Evolutionary conservation across 2,329 filamentous ascomycete species (phyloP), one percentile per base, ranked within the genome.

Genomic region (Ophiocordyceps camponoti-leonardi): DNA sequence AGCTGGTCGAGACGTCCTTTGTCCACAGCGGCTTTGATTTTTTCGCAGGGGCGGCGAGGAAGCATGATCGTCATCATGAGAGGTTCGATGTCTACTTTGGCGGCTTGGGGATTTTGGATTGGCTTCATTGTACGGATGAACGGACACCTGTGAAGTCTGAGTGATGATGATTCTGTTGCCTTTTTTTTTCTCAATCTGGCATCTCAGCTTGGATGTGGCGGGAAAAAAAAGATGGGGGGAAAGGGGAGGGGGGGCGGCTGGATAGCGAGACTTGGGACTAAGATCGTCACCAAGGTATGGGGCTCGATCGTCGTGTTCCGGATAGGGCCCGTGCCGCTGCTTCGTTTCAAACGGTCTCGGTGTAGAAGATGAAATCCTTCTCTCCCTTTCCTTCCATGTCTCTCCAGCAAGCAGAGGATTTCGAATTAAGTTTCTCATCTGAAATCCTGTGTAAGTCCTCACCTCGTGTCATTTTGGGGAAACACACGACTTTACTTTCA

Each of bases 1-100:
- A 69, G 56, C 59, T 77, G 6, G 47, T 70, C 2, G 68, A 75
- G 55, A 75, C 73, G 41, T 60, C 64, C 4, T 70, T 67, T 1
- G 72, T 75, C 45, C 73, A 77, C 54, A 74, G 70, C 48, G 75
- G 73, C 7, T 77, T 73, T 53, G 71, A 76, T 44, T 75, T 75
- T 50, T 64, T 73, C 16, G 53, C 47, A 48, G 64, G 62, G 47
- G 64, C 54, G 45, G 72, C 72, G 0, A 61, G 59, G 50, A 67
- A 66, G 54, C 73, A 78, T 56, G 74, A 78, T 57, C 55, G 67
- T 28, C 74, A 78, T 51, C 73, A 77, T 56, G 71, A 75, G 61
- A 66, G 66, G 50, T 76, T 76, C 51, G 65, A 67, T 46, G 58
- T 74, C 14, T 67, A 75, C 49, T 77, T 68, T 57, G 72, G 72